Conservation (phyloP, 257 asterid genomes). For the Scutellaria barbata region DNA sequence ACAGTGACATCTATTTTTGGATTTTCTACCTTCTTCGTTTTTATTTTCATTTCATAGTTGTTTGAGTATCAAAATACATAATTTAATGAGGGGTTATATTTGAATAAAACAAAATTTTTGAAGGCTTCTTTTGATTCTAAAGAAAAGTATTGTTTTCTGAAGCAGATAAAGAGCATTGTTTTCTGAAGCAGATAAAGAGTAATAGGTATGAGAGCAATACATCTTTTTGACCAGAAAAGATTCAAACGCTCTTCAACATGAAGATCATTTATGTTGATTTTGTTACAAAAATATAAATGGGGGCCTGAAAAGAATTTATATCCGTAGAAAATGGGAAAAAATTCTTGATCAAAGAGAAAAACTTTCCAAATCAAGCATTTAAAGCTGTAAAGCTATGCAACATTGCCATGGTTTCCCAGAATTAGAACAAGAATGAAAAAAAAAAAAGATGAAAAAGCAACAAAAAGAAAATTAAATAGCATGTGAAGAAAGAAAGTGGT, state of each 20-base stretch:
- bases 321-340: neutral
- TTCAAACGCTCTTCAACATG: neutral
- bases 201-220: neutral
- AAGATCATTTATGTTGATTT: neutral
- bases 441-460: neutral
- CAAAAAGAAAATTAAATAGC: neutral
- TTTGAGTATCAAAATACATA: no score
- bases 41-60: no score
- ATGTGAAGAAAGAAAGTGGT: neutral
- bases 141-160: neutral
- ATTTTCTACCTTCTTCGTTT: neutral
- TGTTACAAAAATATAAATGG: neutral
- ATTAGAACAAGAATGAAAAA: neutral
- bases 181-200: constrained; percentile 14
- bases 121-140: neutral
- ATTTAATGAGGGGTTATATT: no score
- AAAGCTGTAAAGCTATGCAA: neutral
- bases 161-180: constrained; percentile 17
- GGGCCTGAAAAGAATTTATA: neutral
- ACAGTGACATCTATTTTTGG: constrained; percentile 30
- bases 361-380: constrained; percentile 8
- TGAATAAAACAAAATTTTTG: no score
- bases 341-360: constrained; percentile 4
- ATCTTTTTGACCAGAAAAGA: constrained; percentile 36
- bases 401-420: neutral